Conservation (phyloP, 1,139 yeast genomes). For the Suhomyces yuchorum region DNA sequence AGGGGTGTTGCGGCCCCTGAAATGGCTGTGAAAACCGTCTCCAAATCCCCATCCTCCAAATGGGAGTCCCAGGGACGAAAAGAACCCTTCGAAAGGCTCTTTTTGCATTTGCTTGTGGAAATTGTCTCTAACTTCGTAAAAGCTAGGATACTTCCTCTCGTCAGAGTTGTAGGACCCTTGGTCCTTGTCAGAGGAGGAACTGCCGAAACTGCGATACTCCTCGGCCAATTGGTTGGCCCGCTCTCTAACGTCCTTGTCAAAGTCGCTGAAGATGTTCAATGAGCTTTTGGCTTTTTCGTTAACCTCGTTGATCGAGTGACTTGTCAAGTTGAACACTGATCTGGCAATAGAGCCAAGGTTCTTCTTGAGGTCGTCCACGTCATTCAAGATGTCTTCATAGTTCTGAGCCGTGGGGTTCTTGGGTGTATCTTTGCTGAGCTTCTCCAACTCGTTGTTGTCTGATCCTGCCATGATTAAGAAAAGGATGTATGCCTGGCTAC, state of each 20-base stretch:
- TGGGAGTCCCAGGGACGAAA: not conserved
- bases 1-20: conserved; percentile 29
- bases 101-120: conserved; percentile 1
- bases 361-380: conserved; percentile 23
- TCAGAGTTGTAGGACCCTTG: not conserved
- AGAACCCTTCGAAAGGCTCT: not conserved
- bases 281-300: conserved; percentile 28
- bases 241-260: conserved; percentile 9
- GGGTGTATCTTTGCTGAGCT: not conserved
- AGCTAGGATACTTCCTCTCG: conserved; percentile 6
- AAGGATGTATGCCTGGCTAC: not conserved
- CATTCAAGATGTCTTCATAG: conserved; percentile 23
- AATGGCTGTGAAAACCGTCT: conserved; percentile 5
- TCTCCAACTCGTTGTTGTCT: not conserved
- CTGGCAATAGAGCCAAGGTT: conserved; percentile 21
- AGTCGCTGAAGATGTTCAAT: not conserved
- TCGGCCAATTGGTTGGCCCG: conserved; percentile 4
- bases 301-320: conserved; percentile 25
- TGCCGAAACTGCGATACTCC: not conserved
- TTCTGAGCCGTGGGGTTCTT: not conserved
- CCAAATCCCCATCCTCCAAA: conserved; percentile 6
- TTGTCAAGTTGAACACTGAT: conserved; percentile 26
- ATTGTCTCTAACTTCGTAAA: conserved; percentile 6
- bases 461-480: not conserved
- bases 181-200: not conserved